phyloP scores from a whole-genome alignment of 1,284 basidiomycete genomes.

The Marasmius fiardii region DNA sequence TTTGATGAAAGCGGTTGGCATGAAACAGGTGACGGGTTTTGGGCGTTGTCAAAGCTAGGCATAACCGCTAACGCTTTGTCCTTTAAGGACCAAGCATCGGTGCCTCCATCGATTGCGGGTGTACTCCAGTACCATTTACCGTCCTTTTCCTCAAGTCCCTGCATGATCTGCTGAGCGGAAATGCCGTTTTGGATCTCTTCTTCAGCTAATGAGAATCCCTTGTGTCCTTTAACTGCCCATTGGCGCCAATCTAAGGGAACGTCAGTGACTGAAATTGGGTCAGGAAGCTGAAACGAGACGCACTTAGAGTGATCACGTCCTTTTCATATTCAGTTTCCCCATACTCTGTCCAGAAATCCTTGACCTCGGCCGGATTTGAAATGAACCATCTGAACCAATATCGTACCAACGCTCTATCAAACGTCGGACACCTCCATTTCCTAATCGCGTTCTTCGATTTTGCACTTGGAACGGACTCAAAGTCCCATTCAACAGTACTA shows the following conservation, averaged over 20 bases:
- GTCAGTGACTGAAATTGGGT: no score
- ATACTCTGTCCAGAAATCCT: slow-evolving; percentile 36
- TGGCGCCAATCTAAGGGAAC: slow-evolving; percentile 29
- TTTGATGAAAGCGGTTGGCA: background rate
- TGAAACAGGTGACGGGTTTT: background rate
- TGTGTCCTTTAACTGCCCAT: slow-evolving; percentile 36
- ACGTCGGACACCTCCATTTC: slow-evolving; percentile 33
- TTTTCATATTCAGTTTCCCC: slow-evolving; percentile 36
- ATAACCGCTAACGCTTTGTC: background rate
- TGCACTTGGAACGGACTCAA: background rate
- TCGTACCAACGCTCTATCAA: slow-evolving; percentile 37
- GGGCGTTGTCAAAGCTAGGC: background rate
- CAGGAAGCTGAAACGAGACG: slow-evolving; percentile 11
- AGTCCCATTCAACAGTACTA: background rate
- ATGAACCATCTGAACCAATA: slow-evolving; percentile 40
- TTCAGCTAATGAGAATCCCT: slow-evolving; percentile 35
- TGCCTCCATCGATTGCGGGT: background rate
- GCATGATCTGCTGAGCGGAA: slow-evolving; percentile 26
- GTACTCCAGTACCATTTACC: slow-evolving; percentile 10
- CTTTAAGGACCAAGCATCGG: slow-evolving; percentile 8
- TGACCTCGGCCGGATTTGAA: slow-evolving; percentile 31
- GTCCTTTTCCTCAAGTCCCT: slow-evolving; percentile 21
- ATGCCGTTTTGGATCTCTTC: slow-evolving; percentile 32
- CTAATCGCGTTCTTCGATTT: slow-evolving; percentile 22
- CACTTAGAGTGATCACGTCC: slow-evolving; percentile 36